Evolutionary conservation across 2,329 filamentous ascomycete genomes (phyloP).

Genomic region (Passalora sequoiae): DNA sequence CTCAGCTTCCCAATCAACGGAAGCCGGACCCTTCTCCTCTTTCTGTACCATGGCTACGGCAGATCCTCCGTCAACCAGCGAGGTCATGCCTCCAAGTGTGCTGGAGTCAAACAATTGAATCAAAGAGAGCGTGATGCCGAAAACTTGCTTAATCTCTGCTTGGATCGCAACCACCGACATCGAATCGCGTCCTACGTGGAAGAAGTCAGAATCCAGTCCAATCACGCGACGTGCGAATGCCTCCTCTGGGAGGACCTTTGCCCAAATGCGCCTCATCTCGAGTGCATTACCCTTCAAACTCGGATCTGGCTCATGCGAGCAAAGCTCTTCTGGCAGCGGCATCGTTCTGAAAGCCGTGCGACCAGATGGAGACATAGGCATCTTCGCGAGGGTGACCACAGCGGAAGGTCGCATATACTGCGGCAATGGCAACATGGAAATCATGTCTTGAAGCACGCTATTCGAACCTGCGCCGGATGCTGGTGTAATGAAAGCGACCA

Average conservation of each 20-base stretch:
- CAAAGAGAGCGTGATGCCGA: background rate
- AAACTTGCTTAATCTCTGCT: constrained; percentile 15
- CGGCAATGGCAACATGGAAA: background rate
- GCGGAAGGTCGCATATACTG: constrained; percentile 10
- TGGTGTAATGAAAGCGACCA: background rate
- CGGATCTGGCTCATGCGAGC: background rate
- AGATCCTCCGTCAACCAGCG: too few relatives aligned
- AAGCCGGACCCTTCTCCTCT: too few relatives aligned
- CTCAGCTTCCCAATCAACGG: background rate
- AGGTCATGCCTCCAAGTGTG: background rate
- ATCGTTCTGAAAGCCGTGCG: constrained; percentile 1
- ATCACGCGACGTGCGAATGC: background rate
- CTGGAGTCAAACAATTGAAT: background rate
- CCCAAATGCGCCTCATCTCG: background rate
- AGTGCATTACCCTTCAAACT: background rate
- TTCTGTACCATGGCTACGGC: too few relatives aligned
- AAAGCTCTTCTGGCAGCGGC: background rate
- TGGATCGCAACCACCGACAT: constrained; percentile 1
- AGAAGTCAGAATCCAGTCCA: constrained; percentile 1
- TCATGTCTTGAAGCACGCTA: background rate
- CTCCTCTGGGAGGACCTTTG: background rate
- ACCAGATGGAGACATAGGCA: constrained; percentile 7
- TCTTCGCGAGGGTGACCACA: background rate
- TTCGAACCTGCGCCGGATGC: background rate
- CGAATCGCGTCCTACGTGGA: constrained; percentile 5